These are phyloP conservation scores for Entomortierella beljakovae DNA, from an alignment of 192 early-diverging fungal genomes.

Conservation along the genomic window DNA sequence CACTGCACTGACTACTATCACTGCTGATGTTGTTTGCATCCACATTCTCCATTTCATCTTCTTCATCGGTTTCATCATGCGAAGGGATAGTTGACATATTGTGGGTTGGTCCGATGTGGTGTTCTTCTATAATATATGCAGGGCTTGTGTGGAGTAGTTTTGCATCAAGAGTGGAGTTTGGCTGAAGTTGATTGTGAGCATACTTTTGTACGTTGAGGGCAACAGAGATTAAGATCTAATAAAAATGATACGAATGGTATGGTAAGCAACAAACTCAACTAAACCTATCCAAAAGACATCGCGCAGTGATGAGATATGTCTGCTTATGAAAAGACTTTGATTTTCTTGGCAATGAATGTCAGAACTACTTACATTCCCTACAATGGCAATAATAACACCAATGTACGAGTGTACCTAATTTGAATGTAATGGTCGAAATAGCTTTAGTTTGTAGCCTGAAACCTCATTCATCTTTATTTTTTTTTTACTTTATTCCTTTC, in stretches of 20 bases:
- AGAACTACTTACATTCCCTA: conserved; percentile 64
- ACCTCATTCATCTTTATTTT: too few species aligned
- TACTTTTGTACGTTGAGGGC: conserved; percentile 81
- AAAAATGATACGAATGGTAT: conserved; percentile 1
- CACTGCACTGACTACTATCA: conserved; percentile 16
- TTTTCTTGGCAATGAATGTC: neutral
- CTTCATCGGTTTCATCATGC: conserved; percentile 5
- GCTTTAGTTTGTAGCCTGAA: neutral
- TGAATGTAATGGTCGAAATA: neutral
- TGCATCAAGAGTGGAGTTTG: conserved; percentile 6
- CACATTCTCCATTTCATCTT: neutral
- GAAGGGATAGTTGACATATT: neutral
- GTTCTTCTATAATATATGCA: conserved; percentile 1
- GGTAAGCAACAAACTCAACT: neutral
- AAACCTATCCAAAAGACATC: too few species aligned
- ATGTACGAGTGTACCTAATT: conserved; percentile 65
- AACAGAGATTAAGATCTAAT: conserved; percentile 72
- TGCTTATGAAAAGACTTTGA: neutral
- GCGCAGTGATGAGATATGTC: neutral
- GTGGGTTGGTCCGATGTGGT: neutral
- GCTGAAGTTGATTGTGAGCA: conserved; percentile 61
- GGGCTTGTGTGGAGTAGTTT: conserved; percentile 11
- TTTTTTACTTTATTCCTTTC: too few species aligned
- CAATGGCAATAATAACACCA: conserved; percentile 71
- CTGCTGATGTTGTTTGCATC: neutral